phyloP scores from a whole-genome alignment of 305 asterid species.

The Salvia sclarea region DNA sequence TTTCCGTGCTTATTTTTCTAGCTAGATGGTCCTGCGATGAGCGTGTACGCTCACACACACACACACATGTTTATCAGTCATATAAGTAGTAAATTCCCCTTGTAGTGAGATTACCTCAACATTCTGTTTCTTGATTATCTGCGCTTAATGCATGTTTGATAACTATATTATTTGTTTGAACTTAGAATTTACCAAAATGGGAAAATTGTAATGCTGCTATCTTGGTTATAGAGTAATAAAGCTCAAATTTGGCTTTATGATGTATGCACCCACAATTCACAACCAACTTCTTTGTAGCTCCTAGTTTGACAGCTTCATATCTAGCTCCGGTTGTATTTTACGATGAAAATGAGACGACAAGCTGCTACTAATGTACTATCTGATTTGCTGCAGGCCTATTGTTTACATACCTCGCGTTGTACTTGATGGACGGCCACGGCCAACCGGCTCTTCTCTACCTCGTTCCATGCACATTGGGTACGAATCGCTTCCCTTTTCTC shows the following conservation, averaged over 20 bases:
- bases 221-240: neutral
- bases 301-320: neutral
- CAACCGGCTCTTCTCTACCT: slow-evolving; percentile 97
- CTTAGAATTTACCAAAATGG: neutral
- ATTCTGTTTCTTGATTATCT: neutral
- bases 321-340: too few species aligned
- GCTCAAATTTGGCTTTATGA: neutral
- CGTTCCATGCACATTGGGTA: slow-evolving; percentile 94
- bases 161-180: neutral
- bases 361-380: slow-evolving; percentile 16
- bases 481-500: slow-evolving; percentile 17
- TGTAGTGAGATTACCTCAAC: neutral
- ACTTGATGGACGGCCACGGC: slow-evolving; percentile 90
- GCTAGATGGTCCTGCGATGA: neutral
- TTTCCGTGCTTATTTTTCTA: neutral
- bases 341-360: neutral
- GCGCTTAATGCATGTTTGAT: neutral
- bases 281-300: neutral
- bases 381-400: slow-evolving; percentile 64
- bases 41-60: neutral
- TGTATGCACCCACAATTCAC: neutral
- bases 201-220: neutral
- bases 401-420: slow-evolving; percentile 77
- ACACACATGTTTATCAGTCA: neutral
- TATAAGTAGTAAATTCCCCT: neutral